These are phyloP conservation scores for Flaveria bidentis DNA, from an alignment of 129 eudicot species.

Conservation along the genomic window DNA sequence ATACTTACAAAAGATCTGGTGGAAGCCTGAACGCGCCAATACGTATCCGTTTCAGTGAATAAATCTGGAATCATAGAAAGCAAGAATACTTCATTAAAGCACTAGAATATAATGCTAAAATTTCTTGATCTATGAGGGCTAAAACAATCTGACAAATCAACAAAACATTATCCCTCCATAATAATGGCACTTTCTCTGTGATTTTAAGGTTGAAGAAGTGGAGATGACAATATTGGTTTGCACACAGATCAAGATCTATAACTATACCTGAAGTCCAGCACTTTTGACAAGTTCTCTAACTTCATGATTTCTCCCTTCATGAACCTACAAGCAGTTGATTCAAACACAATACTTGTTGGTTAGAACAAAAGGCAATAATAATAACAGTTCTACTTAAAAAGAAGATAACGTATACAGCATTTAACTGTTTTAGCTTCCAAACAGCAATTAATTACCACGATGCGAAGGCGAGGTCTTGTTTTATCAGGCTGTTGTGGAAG, in stretches of 20 bases:
- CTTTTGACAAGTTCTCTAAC: constrained; percentile 94
- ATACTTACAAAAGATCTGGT: constrained; percentile 80
- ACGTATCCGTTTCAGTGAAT: constrained; percentile 85
- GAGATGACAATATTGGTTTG: not conserved
- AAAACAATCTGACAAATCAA: not conserved
- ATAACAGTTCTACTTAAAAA: constrained; percentile 8
- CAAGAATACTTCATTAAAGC: constrained; percentile 8
- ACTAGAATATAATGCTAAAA: not conserved
- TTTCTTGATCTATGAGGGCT: constrained; percentile 11
- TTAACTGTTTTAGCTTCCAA: not conserved
- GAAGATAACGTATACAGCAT: not conserved
- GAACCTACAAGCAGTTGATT: constrained; percentile 53
- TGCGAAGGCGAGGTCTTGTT: constrained; percentile 72
- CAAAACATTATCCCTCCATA: not conserved
- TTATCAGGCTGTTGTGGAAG: constrained; percentile 82
- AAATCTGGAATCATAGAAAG: constrained; percentile 49
- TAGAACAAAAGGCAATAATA: constrained; percentile 5
- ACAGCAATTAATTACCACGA: constrained; percentile 56
- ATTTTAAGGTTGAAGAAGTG: not conserved
- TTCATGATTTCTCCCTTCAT: constrained; percentile 98
- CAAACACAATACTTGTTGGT: not conserved
- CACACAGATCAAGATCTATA: constrained; percentile 9
- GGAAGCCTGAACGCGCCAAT: constrained; percentile 95
- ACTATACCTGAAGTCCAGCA: constrained; percentile 91
- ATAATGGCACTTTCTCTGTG: not conserved